Base-by-base conservation (phyloP, 805 yeast genomes). In the Candida verbasci region DNA sequence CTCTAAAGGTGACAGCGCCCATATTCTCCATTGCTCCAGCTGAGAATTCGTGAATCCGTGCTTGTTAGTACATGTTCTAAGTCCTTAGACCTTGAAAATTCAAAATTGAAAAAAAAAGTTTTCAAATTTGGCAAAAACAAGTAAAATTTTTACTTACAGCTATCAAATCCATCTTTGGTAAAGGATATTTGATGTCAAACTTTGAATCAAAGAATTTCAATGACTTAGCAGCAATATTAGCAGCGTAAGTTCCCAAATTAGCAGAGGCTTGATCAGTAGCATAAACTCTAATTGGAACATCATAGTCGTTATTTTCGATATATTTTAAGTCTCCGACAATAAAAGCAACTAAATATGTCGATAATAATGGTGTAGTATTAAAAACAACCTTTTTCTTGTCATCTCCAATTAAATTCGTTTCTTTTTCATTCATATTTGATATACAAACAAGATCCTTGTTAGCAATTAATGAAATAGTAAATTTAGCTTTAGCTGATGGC, bases 21-120 rank as follows among this genome's bases (percentile, higher is more conserved):
- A 83, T 83, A 60, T 85, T 85, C 63, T 85, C 95, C 95, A 85
- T 85, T 32, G 95, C 95, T 50, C 93, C 93, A 15, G 88, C 88
- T 24, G 85, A 69, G 58, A 84, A 85, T 60, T 83, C 93, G 51
- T 82, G 91, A 44, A 82, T 82, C 16, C 89, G 91, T 38, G n/a
- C n/a, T n/a, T n/a, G n/a, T n/a, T n/a, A n/a, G n/a, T n/a, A n/a
- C n/a, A n/a, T n/a, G n/a, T n/a, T n/a, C n/a, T n/a, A n/a, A n/a
- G n/a, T n/a, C n/a, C n/a, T n/a, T n/a, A n/a, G n/a, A n/a, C n/a
- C n/a, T n/a, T n/a, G n/a, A n/a, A n/a, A n/a, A n/a, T n/a, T n/a
- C n/a, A n/a, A n/a, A n/a, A n/a, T n/a, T n/a, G n/a, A n/a, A n/a
- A n/a, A n/a, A n/a, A n/a, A n/a, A n/a, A n/a, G n/a, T n/a, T n/a